Percentiles rank a stretch among this genome's conserved stretches.
These are phyloP conservation scores for Plasmodium vinckei DNA, from an alignment of 169 alveolate genomes.

Conservation along the genomic window DNA sequence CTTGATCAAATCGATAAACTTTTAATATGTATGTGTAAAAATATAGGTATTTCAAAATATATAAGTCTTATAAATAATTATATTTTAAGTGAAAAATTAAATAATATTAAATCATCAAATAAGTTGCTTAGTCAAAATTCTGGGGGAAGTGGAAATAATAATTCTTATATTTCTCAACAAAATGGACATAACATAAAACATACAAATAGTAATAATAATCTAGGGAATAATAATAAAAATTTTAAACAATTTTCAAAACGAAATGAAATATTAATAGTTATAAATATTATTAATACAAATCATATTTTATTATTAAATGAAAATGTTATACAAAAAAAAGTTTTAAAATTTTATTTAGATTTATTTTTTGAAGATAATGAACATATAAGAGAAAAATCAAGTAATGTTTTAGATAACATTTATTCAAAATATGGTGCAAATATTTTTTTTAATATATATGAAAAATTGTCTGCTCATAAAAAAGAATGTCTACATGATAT, in stretches of 20 bases:
- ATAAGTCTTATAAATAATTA: slow-evolving; percentile 45
- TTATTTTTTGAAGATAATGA: slow-evolving; percentile 61
- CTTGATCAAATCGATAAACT: slow-evolving; percentile 54
- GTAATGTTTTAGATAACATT: slow-evolving; percentile 59
- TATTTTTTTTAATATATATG: slow-evolving; percentile 47
- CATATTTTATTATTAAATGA: slow-evolving; percentile 63
- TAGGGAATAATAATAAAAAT: neutral
- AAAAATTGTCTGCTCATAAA: slow-evolving; percentile 62
- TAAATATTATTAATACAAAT: slow-evolving; percentile 37
- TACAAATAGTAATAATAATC: neutral
- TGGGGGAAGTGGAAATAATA: neutral
- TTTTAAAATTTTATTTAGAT: slow-evolving; percentile 51
- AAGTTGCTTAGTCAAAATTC: neutral
- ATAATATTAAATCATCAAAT: slow-evolving; percentile 4
- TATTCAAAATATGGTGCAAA: slow-evolving; percentile 43
- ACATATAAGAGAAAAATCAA: slow-evolving; percentile 53
- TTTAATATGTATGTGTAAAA: slow-evolving; percentile 47
- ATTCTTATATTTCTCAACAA: too few species aligned
- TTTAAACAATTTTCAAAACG: slow-evolving; percentile 13
- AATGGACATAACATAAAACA: neutral
- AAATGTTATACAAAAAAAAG: slow-evolving; percentile 60
- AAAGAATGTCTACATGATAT: slow-evolving; percentile 74
- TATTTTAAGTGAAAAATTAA: slow-evolving; percentile 38
- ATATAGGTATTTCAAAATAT: slow-evolving; percentile 58
- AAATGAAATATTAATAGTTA: slow-evolving; percentile 49